Conservation (phyloP, 2,329 filamentous ascomycete genomes). For the Aspergillus hortae region DNA sequence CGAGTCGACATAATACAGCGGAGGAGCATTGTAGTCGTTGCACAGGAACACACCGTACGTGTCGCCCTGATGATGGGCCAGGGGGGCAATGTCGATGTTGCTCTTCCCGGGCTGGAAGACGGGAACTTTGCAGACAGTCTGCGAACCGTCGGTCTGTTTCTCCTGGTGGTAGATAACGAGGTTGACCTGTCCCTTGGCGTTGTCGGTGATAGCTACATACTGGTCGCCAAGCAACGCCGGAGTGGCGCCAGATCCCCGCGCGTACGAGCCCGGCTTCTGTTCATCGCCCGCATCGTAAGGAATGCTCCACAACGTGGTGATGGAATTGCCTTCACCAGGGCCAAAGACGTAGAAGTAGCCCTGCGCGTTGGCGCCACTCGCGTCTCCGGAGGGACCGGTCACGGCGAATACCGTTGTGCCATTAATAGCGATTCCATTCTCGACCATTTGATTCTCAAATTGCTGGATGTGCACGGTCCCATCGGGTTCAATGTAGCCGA, state of each 20-base stretch:
- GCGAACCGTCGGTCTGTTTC: neutral
- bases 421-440: conserved; percentile 1
- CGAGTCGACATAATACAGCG: neutral
- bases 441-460: conserved; percentile 2
- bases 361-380: neutral
- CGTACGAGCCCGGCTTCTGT: neutral
- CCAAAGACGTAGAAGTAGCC: neutral
- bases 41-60: neutral
- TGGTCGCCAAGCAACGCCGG: conserved; percentile 1
- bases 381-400: neutral
- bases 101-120: neutral
- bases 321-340: neutral
- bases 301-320: neutral
- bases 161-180: conserved; percentile 2
- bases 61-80: neutral
- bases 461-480: neutral
- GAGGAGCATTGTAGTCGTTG: conserved; percentile 3
- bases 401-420: neutral
- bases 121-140: neutral
- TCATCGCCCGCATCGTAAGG: neutral
- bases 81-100: conserved; percentile 2
- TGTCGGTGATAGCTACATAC: neutral
- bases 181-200: neutral
- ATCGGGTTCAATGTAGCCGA: neutral
- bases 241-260: neutral